Base-by-base conservation (phyloP, 805 yeast species). In the Ogataea pilisensis region DNA sequence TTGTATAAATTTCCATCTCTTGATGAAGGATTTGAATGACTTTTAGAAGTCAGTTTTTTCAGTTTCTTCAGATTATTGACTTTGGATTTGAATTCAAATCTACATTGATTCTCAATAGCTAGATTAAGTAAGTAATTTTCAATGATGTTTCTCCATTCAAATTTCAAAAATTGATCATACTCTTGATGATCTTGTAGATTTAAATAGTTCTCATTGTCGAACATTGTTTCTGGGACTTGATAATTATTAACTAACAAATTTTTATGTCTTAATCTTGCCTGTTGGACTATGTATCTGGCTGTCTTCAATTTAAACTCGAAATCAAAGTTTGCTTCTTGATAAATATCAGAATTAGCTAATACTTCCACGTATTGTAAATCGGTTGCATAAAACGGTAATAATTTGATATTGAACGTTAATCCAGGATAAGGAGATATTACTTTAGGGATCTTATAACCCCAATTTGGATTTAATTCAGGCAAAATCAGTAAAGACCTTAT, bases 131-230 rank as follows among this genome's bases (percentile, higher is more conserved):
- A 51, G 52, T 75, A 84, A 60, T 82, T 83, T 48, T 84, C 91
- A 43, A 84, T 79, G 21, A 84, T 73, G 53, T 82, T 80, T 49
- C 90, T 66, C 87, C 89, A 82, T 57, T 83, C 85, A 20, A 53
- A 61, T 41, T 61, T 61, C 24, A 57, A 51, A 37, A 55, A 63
- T 16, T 48, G 45, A 32, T 56, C 61, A 32, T 46, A 50, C 14
- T 54, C 51, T 8, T 46, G 37, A 26, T 58, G 13, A 6, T 27
- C 29, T 12, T 5, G 26, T 8, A 24, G 26, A 24, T 24, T 38
- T n/a, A 55, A 34, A 29, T 49, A 43, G 12, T 43, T 34, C n/a
- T 44, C 41, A n/a, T 39, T 41, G 25, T 52, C 45, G 26, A 59
- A 57, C 6, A 41, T 38, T 6, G 46, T 37, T 27, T 40, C 41